Evolutionary conservation across 108 stramenopile genomes (phyloP), one percentile per base, ranked within the genome.

Genomic region (Cyclotella atomus): DNA sequence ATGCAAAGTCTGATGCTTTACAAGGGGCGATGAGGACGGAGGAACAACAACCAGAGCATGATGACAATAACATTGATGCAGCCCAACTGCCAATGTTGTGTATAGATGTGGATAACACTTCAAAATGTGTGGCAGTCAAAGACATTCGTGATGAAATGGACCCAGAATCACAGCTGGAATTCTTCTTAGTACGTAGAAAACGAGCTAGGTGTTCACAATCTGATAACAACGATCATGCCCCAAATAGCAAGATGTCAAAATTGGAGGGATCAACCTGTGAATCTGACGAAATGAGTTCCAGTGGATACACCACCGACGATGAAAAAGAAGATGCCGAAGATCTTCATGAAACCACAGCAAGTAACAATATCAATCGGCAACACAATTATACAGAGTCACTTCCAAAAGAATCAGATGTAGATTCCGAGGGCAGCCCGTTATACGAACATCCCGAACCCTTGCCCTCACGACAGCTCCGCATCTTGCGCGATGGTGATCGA

Each of bases 401-500:
- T 9, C 34, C 50, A 36, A 33, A 54, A 29, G 77, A 73, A 32
- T 29, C 14, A 3, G 71, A 73, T 47, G 45, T 46, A 34, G 76
- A 73, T 28, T 27, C 49, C 10, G 32, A 62, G 17, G 76, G 76
- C 3, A 33, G 41, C 20, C n/a, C 54, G 2, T 17, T 59, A 28
- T 77, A 78, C 59, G 54, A 47, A 46, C 21, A 24, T 19, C 72
- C 71, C 4, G 65, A 73, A 49, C 20, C 23, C 10, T 59, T 78
- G 55, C 65, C 77, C 7, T 33, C 52, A 5, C 46, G 77, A 45
- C 77, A 73, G 19, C 43, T 78, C 23, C 71, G 77, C 2, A 56
- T 66, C 1, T 25, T 78, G 41, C 52, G 59, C 14, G 46, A 73
- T 25, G 72, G 77, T 15, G 77, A 78, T 73, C 72, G 77, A 44